Evolutionary conservation across 148 eudicot genomes (phyloP).

Genomic region (Tetragonia tetragonoides): DNA sequence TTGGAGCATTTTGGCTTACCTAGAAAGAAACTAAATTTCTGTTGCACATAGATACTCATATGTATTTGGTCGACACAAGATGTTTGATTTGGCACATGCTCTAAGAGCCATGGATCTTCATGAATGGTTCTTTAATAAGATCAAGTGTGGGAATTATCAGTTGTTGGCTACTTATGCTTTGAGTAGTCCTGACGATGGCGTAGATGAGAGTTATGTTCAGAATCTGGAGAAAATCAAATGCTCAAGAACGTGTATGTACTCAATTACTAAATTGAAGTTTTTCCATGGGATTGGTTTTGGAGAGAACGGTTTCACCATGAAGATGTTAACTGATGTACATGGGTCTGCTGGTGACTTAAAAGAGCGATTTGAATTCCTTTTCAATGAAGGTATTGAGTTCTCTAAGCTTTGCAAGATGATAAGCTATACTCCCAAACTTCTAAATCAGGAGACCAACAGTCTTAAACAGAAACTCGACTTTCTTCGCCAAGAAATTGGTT

Average conservation of each 20-base stretch:
- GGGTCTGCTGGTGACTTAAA: conserved; percentile 44
- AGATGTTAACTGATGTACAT: conserved; percentile 35
- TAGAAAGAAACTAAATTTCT: conserved; percentile 19
- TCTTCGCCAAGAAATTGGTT: conserved; percentile 45
- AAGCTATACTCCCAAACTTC: conserved; percentile 44
- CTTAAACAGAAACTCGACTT: conserved; percentile 51
- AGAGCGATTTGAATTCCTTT: conserved; percentile 57
- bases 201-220: conserved; percentile 36
- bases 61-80: conserved; percentile 57
- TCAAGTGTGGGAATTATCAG: conserved; percentile 41
- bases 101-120: conserved; percentile 64
- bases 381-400: conserved; percentile 46
- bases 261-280: conserved; percentile 42
- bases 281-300: conserved; percentile 72
- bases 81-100: conserved; percentile 55
- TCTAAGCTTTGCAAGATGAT: conserved; percentile 60
- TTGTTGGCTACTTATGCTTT: conserved; percentile 35
- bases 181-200: conserved; percentile 37
- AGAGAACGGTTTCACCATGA: conserved; percentile 44
- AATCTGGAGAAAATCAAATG: conserved; percentile 33
- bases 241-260: conserved; percentile 29
- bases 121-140: conserved; percentile 56
- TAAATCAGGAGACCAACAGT: conserved; percentile 46
- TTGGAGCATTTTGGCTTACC: conserved; percentile 52
- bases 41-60: conserved; percentile 43